These are phyloP conservation scores for Nothophytophthora sp. DNA, from an alignment of 352 stramenopile genomes.

Conservation along the genomic window DNA sequence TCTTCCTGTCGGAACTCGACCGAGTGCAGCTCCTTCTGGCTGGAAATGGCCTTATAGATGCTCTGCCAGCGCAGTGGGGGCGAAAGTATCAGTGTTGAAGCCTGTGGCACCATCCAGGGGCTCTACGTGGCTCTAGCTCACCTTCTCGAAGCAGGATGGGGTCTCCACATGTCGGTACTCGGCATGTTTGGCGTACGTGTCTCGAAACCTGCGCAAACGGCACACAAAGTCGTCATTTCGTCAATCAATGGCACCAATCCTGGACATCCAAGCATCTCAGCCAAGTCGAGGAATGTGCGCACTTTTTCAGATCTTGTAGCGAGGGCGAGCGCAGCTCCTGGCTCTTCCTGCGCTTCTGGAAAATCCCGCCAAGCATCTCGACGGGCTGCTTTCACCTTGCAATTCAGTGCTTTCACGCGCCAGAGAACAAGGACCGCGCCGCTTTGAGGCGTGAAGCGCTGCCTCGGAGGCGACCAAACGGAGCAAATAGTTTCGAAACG, in stretches of 20 bases:
- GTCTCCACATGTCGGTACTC: slow-evolving; percentile 60
- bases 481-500: slow-evolving; percentile 37
- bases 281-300: slow-evolving; percentile 1
- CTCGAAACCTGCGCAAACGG: slow-evolving; percentile 50
- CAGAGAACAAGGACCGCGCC: neutral
- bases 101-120: neutral
- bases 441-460: too few relatives aligned
- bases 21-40: slow-evolving; percentile 73
- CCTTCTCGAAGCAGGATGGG: slow-evolving; percentile 72
- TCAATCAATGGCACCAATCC: too few relatives aligned
- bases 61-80: slow-evolving; percentile 41
- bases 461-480: too few relatives aligned
- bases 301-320: slow-evolving; percentile 83
- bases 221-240: neutral
- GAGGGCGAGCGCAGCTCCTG: slow-evolving; percentile 71
- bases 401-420: neutral
- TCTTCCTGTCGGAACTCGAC: slow-evolving; percentile 82
- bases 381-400: neutral
- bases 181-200: slow-evolving; percentile 64
- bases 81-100: neutral
- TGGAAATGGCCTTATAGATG: slow-evolving; percentile 86
- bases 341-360: slow-evolving; percentile 81
- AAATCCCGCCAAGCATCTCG: slow-evolving; percentile 78
- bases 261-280: neutral
- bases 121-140: slow-evolving; percentile 7